Base-by-base conservation (phyloP, 805 yeast species). In the Tetrapisispora arboricola region DNA sequence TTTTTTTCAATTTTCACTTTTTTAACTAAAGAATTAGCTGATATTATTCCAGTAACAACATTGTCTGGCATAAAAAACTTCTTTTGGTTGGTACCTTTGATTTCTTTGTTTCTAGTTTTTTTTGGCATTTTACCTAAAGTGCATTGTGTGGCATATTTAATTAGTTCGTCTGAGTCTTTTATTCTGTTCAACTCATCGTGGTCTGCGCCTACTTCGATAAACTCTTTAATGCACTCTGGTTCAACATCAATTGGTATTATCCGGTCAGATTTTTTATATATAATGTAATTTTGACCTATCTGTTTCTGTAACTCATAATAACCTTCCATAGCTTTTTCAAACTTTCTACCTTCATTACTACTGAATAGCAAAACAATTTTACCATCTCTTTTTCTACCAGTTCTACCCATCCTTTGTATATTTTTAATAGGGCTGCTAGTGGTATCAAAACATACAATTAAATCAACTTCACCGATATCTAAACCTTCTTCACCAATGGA, bases 401-500 rank as follows among this genome's bases (percentile, higher is more conserved):
- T 92, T 64, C 99, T 76, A 21, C 99, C 99, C 94, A 92, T 86
- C 51, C 99, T 67, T 58, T 92, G 99, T 31, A 92, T 73, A 50
- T 84, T 87, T 44, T 94, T 84, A 43, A 92, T 90, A 0, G 97
- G 96, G 34, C 95, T 85, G 22, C 87, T 72, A 0, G 96, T 87
- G 0, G 95, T 84, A 54, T 92, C 98, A 61, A 78, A 92, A 56
- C 96, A 88, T 7, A 92, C 71, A 49, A 92, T 90, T 51, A 92
- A 58, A 60, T 92, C 98, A 40, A 92, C 99, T 58, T 94, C 96
- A 25, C 98, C 98, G 49, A 92, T 94, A 67, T 92, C 98, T 48
- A 92, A 70, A 34, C 99, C 99, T 67, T 92, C 99, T 59, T 92
- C 99, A 36, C 97, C 99, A 55, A 92, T 90, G 0, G 96, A 87